Evolutionary conservation across 2,329 filamentous ascomycete genomes (phyloP).

Genomic region (Fusarium abutilonis): DNA sequence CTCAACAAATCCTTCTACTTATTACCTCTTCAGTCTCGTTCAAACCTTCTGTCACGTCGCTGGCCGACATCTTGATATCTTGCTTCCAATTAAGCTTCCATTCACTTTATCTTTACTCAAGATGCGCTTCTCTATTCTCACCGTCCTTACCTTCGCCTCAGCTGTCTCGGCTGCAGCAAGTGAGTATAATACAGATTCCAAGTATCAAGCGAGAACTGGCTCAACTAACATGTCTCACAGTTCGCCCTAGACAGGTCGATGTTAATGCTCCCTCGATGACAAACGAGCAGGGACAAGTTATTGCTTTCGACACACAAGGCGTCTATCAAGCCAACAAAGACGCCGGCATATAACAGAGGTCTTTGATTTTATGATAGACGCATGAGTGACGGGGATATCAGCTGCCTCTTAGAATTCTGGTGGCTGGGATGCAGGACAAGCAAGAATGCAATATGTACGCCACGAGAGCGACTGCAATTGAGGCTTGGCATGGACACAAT

Average conservation of each 20-base stretch:
- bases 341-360: slow-evolving; percentile 49
- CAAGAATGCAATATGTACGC: not conserved
- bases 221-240: slow-evolving; percentile 21
- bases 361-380: not conserved
- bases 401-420: not conserved
- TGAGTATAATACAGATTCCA: slow-evolving; percentile 32
- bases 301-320: slow-evolving; percentile 55
- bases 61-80: slow-evolving; percentile 58
- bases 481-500: slow-evolving; percentile 23
- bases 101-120: slow-evolving; percentile 49
- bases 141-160: slow-evolving; percentile 59
- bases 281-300: slow-evolving; percentile 55
- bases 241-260: slow-evolving; percentile 33
- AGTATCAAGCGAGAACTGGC: not conserved
- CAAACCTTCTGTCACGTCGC: slow-evolving; percentile 55
- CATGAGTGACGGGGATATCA: too few relatives aligned
- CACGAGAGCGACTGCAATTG: not conserved
- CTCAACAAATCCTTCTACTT: slow-evolving; percentile 11
- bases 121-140: slow-evolving; percentile 63
- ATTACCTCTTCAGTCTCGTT: slow-evolving; percentile 9
- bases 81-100: slow-evolving; percentile 6
- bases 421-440: slow-evolving; percentile 14
- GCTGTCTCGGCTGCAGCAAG: slow-evolving; percentile 55
- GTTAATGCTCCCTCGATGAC: slow-evolving; percentile 59
- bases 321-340: slow-evolving; percentile 56